A percentile compares a stretch with the other conserved stretches of the same genome.
These are phyloP conservation scores for Cryptococcus wingfieldii DNA, from an alignment of 1,284 basidiomycete species.

Conservation along the genomic window DNA sequence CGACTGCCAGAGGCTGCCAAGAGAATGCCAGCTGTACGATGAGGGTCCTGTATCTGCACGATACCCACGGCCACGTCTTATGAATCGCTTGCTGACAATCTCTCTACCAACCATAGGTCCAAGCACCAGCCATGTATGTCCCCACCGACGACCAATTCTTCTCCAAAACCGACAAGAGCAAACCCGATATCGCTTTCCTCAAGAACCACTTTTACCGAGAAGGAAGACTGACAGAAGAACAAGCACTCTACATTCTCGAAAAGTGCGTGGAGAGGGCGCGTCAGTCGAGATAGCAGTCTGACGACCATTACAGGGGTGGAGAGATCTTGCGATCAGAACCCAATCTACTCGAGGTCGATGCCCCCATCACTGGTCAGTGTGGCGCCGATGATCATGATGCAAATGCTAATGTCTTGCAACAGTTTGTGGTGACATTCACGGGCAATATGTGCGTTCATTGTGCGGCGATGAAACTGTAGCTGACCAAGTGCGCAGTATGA, in stretches of 20 bases:
- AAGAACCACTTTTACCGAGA: slow-evolving; percentile 99
- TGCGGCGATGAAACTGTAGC: neutral
- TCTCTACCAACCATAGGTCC: slow-evolving; percentile 58
- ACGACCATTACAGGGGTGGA: slow-evolving; percentile 54
- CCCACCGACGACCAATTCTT: slow-evolving; percentile 94
- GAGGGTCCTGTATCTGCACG: neutral
- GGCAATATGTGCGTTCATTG: slow-evolving; percentile 73
- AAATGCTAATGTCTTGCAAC: neutral
- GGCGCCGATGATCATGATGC: slow-evolving; percentile 8
- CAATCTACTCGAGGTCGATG: slow-evolving; percentile 85
- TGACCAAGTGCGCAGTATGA: slow-evolving; percentile 63
- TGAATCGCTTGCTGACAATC: neutral
- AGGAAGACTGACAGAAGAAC: slow-evolving; percentile 83
- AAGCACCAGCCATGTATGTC: slow-evolving; percentile 87
- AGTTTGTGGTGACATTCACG: slow-evolving; percentile 96
- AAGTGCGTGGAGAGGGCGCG: slow-evolving; percentile 48
- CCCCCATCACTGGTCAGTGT: slow-evolving; percentile 82
- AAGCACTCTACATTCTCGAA: slow-evolving; percentile 80
- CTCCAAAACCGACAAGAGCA: slow-evolving; percentile 71
- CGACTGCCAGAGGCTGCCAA: neutral
- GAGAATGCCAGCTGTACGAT: neutral
- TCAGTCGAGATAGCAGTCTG: slow-evolving; percentile 6
- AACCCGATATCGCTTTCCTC: slow-evolving; percentile 93
- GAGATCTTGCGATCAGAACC: slow-evolving; percentile 73
- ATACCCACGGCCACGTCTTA: neutral